Evolutionary conservation across 140 eudicot genomes (phyloP).

Genomic region (Erigeron philadelphicus): DNA sequence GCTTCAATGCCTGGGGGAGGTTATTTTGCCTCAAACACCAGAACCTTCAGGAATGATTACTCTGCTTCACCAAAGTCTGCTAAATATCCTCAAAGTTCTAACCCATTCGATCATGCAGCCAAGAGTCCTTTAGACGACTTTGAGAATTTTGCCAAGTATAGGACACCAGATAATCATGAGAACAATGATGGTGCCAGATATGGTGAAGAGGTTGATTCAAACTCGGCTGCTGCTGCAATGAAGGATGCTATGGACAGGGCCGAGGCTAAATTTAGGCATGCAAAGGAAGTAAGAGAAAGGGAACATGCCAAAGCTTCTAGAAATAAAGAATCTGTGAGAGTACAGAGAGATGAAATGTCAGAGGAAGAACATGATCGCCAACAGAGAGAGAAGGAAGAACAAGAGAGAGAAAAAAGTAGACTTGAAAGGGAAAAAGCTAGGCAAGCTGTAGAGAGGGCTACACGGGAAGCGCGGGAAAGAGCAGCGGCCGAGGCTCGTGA

Average conservation of each 20-base stretch:
- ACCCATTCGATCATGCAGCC: conserved; percentile 37
- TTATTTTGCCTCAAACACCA: conserved; percentile 39
- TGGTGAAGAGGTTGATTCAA: conserved; percentile 54
- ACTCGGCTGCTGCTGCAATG: conserved; percentile 89
- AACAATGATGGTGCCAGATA: conserved; percentile 36
- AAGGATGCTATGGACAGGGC: conserved; percentile 97
- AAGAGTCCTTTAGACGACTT: conserved; percentile 64
- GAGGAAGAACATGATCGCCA: conserved; percentile 35
- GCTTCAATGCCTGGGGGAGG: conserved; percentile 51
- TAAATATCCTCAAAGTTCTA: conserved; percentile 52
- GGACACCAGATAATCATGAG: conserved; percentile 36
- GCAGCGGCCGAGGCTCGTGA: conserved; percentile 72
- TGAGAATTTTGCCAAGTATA: conserved; percentile 62
- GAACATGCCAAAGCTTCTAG: conserved; percentile 74
- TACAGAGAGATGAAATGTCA: conserved; percentile 49
- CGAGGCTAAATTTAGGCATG: conserved; percentile 90
- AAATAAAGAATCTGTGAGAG: conserved; percentile 51
- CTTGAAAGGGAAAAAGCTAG: conserved; percentile 63
- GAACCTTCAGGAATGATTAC: conserved; percentile 43
- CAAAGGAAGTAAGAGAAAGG: conserved; percentile 82
- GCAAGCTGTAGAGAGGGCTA: conserved; percentile 90
- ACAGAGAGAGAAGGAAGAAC: conserved; percentile 61
- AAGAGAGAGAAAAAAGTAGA: conserved; percentile 63
- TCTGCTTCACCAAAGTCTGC: conserved; percentile 43
- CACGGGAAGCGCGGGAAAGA: conserved; percentile 92